Percentiles rank a stretch among this genome's conserved stretches.
These are phyloP conservation scores for Trichoderma breve DNA, from an alignment of 2,329 filamentous ascomycete genomes.

Conservation along the genomic window DNA sequence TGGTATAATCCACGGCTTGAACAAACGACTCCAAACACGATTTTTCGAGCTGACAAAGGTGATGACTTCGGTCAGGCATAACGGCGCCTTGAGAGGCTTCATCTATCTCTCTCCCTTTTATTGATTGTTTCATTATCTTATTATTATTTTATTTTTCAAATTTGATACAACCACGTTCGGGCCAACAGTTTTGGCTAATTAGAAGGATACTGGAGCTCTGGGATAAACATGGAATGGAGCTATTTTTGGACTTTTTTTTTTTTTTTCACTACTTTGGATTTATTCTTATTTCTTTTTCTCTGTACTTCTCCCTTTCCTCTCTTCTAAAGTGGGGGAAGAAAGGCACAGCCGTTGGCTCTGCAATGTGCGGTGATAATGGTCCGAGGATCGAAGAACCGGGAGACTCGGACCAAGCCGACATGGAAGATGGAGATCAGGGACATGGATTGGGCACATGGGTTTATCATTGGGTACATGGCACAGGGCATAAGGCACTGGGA, in stretches of 20 bases:
- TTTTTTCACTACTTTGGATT: neutral
- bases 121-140: neutral
- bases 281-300: neutral
- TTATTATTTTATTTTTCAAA: neutral
- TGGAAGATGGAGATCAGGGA: neutral
- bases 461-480: slow-evolving; percentile 1
- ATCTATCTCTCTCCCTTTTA: neutral
- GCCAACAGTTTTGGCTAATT: neutral
- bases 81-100: neutral
- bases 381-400: neutral
- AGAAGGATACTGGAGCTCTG: slow-evolving; percentile 15
- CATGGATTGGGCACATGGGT: neutral
- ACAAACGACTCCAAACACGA: neutral
- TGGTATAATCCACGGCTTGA: neutral
- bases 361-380: neutral
- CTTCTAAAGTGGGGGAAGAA: neutral
- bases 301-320: neutral
- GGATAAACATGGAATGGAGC: slow-evolving; percentile 17
- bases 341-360: neutral
- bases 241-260: neutral
- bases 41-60: neutral
- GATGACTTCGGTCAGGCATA: neutral
- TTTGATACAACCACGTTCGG: neutral
- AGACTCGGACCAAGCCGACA: slow-evolving; percentile 8
- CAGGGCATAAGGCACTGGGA: neutral